Conservation (phyloP, 140 eudicot genomes). For the Bidens hawaiensis region DNA sequence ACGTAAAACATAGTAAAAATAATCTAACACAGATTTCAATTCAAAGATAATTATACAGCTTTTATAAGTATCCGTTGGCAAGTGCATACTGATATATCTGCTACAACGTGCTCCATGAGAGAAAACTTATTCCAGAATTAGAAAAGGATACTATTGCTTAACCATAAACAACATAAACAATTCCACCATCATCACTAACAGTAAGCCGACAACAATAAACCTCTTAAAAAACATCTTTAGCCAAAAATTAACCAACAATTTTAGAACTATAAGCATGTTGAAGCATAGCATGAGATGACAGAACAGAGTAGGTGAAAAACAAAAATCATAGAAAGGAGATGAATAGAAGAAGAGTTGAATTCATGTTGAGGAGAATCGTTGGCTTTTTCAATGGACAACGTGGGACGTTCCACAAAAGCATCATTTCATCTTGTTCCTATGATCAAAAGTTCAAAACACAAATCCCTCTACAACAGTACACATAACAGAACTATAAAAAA, state of each 20-base stretch:
- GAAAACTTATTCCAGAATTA: neutral
- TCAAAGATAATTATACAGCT: neutral
- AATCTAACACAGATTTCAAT: neutral
- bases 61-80: neutral
- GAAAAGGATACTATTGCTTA: too few species aligned
- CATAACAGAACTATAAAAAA: neutral
- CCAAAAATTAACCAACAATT: slow-evolving; percentile 3
- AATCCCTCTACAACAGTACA: too few species aligned
- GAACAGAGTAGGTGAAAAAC: neutral
- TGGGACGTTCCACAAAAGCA: too few species aligned
- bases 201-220: neutral
- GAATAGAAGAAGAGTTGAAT: neutral
- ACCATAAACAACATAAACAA: neutral
- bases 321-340: too few species aligned
- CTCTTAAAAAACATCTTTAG: neutral
- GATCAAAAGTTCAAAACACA: too few species aligned
- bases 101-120: neutral
- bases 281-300: neutral
- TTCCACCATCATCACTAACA: neutral
- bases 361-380: too few species aligned
- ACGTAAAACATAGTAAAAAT: neutral
- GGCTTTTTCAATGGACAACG: too few species aligned
- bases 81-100: neutral
- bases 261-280: neutral
- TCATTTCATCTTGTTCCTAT: too few species aligned